Evolutionary conservation across 2,329 filamentous ascomycete species (phyloP).

Genomic region (Rugonectria rugulosa): DNA sequence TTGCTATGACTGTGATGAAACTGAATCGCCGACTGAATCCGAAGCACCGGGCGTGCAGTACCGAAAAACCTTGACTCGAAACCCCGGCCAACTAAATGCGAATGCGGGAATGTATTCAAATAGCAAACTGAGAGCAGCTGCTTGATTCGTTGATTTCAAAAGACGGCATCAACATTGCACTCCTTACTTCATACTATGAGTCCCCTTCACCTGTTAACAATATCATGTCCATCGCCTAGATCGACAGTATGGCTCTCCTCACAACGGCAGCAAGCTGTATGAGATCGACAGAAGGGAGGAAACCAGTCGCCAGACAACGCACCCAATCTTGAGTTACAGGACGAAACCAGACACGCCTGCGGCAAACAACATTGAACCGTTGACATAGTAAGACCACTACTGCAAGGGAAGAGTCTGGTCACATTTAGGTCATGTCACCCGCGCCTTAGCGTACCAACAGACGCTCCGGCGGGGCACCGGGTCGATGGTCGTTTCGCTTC

Average conservation of each 20-base stretch:
- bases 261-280: not conserved
- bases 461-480: not conserved
- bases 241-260: not conserved
- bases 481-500: too few relatives aligned
- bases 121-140: too few relatives aligned
- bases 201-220: conserved; percentile 1
- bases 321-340: conserved; percentile 16
- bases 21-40: conserved; percentile 14
- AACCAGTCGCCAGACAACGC: conserved; percentile 7
- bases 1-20: not conserved
- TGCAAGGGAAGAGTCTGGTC: conserved; percentile 31
- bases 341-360: conserved; percentile 20
- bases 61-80: not conserved
- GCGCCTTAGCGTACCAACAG: conserved; percentile 20
- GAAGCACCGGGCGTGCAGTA: conserved; percentile 12
- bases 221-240: not conserved
- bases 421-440: conserved; percentile 29
- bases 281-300: conserved; percentile 5
- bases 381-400: too few relatives aligned
- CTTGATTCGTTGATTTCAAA: not conserved
- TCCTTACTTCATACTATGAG: not conserved
- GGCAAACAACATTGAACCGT: conserved; percentile 26
- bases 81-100: not conserved
- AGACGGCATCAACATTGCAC: not conserved
- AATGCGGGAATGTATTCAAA: not conserved